Base-by-base conservation (phyloP, 2,329 filamentous ascomycete genomes). In the Mycosphaerelloides madeirae region DNA sequence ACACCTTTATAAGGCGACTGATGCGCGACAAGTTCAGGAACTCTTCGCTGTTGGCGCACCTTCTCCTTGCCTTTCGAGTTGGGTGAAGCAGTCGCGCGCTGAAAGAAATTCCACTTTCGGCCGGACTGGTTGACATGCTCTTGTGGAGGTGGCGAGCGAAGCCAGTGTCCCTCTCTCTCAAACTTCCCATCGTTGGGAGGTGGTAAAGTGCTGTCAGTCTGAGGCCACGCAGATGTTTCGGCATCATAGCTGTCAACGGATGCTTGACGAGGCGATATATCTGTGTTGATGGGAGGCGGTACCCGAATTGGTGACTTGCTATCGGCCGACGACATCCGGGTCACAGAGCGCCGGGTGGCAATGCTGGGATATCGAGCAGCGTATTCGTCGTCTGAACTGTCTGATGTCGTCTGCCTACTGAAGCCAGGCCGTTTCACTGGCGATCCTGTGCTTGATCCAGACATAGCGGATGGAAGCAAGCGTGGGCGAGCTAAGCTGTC, bases 21-120 rank as follows among this genome's bases (percentile, higher is more conserved):
- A 16, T 44, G 34, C 15, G 29, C 52, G 28, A 19, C 34, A 41
- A 20, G 18, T 20, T 48, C 28, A 50, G 40, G 37, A 19, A 43
- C 22, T 29, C 25, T 15, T 5, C 15, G 45, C 55, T 29, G 50
- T 58, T 47, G 49, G 51, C 35, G 61, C 60, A 32, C 58, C 25
- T 31, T 48, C 29, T 48, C 42, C 34, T 56, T 56, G 36, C 50
- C 50, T 16, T 56, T 59, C 66, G 59, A 64, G 4, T 69, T 61
- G 25, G 68, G 64, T 9, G 64, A 59, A 4, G 67, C 64, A 12
- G 72, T 69, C 6, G 68, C 67, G 11, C 71, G 63, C 41, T 80
- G 77, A 46, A 82, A 80, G 51, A 82, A 78, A 53, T 79, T 81
- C 77, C 77, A 81, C 61, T 71, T 72, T 49, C 65, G 65, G 16